These are phyloP conservation scores for Nicotiana knightiana DNA, from an alignment of 257 asterid species.

Conservation along the genomic window DNA sequence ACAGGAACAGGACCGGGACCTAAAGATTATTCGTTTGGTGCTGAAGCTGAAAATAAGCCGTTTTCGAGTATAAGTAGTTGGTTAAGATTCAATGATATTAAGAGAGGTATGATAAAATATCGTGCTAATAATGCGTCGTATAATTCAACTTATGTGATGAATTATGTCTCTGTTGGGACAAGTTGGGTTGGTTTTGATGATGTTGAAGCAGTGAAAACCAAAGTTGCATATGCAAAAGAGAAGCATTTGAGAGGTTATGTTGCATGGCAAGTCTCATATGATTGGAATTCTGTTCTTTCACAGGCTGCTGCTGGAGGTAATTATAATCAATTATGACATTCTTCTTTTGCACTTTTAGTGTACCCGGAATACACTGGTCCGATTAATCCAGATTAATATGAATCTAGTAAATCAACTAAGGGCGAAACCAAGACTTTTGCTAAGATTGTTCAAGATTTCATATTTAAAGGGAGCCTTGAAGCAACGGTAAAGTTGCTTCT, in stretches of 20 bases:
- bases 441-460: too few species aligned
- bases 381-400: too few species aligned
- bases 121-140: slow-evolving; percentile 1
- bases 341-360: not conserved
- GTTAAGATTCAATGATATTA: not conserved
- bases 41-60: not conserved
- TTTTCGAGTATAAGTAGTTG: not conserved
- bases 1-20: not conserved
- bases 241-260: slow-evolving; percentile 12
- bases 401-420: too few species aligned
- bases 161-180: slow-evolving; percentile 11
- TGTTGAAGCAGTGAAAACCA: slow-evolving; percentile 17
- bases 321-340: not conserved
- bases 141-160: slow-evolving; percentile 19
- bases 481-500: too few species aligned
- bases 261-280: slow-evolving; percentile 8
- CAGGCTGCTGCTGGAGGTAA: slow-evolving; percentile 8
- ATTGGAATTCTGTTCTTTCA: slow-evolving; percentile 16
- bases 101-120: slow-evolving; percentile 1
- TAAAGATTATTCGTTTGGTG: not conserved
- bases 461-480: too few species aligned
- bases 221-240: slow-evolving; percentile 20
- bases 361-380: too few species aligned
- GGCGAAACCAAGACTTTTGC: too few species aligned
- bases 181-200: slow-evolving; percentile 26